Evolutionary conservation across 495 filamentous ascomycete species (phyloP), one percentile per base, ranked within the genome.

Genomic region (Rhizodiscina lignyota): DNA sequence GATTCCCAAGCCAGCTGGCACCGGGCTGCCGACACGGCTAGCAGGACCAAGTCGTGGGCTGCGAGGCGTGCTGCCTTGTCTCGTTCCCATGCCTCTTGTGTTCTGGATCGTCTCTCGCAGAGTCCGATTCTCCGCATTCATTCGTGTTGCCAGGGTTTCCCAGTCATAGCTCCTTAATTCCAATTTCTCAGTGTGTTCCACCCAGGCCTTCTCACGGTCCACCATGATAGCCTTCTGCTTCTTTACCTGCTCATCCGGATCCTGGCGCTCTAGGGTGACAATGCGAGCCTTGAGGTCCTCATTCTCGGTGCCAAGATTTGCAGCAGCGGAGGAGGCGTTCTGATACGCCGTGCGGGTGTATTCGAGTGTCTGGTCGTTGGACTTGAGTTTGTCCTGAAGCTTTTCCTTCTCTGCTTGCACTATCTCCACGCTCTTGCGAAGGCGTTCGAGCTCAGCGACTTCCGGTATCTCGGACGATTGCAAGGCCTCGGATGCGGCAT

Each of bases 401-500:
- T 10, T 33, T 33, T 8, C 8, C 16, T 8, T 33, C 6, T n/a
- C 8, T 6, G 16, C 8, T 19, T 12, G 11, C 1, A 36, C n/a
- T 13, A 24, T 11, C 2, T 23, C 17, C 11, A 8, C 11, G 5
- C 12, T 20, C 34, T 16, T 26, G 34, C 15, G 34, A n/a, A n/a
- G n/a, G n/a, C n/a, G n/a, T n/a, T n/a, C n/a, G n/a, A n/a, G n/a
- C n/a, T n/a, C n/a, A n/a, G n/a, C n/a, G n/a, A n/a, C n/a, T n/a
- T n/a, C n/a, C n/a, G n/a, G n/a, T n/a, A n/a, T n/a, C n/a, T n/a
- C n/a, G n/a, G n/a, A n/a, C n/a, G n/a, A n/a, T n/a, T n/a, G n/a
- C n/a, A n/a, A n/a, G 17, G n/a, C 13, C 30, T n/a, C 42, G 42
- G 24, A 6, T 12, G 43, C 42, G 4, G 36, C 34, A 4, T 21